A percentile compares a stretch with the other conserved stretches of the same genome.
Conservation (phyloP, 768 basidiomycete species). For the Suillus luteus region DNA sequence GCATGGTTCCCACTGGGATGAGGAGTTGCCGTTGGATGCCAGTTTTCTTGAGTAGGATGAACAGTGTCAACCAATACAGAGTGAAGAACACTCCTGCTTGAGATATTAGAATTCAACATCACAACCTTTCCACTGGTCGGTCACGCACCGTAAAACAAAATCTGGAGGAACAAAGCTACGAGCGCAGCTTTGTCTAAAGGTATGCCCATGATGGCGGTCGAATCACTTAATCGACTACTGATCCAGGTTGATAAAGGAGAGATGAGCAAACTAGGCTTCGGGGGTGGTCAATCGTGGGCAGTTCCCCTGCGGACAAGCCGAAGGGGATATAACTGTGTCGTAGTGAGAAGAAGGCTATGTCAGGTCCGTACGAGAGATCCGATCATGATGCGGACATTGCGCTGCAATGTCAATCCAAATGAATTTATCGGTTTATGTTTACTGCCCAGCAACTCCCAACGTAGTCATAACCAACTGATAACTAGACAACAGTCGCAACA, state of each 20-base stretch:
- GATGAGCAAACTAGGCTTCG: not conserved
- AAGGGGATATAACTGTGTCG: too few species aligned
- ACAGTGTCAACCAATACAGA: not conserved
- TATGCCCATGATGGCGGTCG: not conserved
- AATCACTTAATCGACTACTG: not conserved
- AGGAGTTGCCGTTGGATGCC: not conserved
- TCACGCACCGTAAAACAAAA: not conserved
- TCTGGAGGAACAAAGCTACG: slow-evolving; percentile 2
- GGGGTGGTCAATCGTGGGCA: too few species aligned
- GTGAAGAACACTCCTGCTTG: not conserved
- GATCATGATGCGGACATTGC: too few species aligned
- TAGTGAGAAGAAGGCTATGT: too few species aligned
- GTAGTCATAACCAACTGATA: not conserved
- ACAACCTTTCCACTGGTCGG: not conserved
- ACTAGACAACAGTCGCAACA: not conserved
- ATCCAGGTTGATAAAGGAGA: not conserved
- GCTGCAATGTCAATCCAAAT: too few species aligned
- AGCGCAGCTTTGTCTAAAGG: not conserved
- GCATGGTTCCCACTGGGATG: not conserved
- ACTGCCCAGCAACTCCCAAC: not conserved
- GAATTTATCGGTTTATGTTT: too few species aligned
- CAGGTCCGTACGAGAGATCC: too few species aligned
- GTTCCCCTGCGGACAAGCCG: too few species aligned
- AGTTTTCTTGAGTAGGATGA: slow-evolving; percentile 1
- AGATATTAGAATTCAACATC: not conserved